Evolutionary conservation across 164 flowering plant genomes (phyloP).

Genomic region (Cinnamomum micranthum): DNA sequence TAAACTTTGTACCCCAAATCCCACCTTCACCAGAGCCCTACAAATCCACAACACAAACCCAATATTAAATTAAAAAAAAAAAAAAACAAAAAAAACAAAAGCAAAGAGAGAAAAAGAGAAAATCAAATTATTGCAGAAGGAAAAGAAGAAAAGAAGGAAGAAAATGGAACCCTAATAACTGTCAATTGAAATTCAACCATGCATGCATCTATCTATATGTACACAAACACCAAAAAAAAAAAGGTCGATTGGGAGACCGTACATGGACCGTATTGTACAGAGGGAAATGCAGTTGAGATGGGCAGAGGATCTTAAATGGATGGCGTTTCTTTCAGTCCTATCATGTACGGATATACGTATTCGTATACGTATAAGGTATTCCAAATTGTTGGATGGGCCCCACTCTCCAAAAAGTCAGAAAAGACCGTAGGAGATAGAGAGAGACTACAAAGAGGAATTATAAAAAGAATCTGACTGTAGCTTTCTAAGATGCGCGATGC

Average conservation of each 20-base stretch:
- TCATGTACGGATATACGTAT: not conserved
- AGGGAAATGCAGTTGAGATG: not conserved
- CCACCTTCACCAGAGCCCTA: slow-evolving; percentile 1
- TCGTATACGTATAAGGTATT: not conserved
- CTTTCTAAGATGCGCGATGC: not conserved
- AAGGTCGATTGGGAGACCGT: not conserved
- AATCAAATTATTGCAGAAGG: not conserved
- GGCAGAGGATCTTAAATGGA: not conserved
- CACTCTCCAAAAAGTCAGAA: not conserved
- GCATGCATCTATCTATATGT: no score
- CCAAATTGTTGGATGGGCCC: not conserved
- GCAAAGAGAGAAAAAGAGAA: not conserved
- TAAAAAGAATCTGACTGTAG: not conserved
- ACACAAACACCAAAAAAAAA: not conserved
- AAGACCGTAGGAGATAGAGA: not conserved
- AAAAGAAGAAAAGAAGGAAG: not conserved
- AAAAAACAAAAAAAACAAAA: not conserved
- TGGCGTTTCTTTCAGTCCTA: not conserved
- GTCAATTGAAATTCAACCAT: not conserved
- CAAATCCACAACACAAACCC: not conserved
- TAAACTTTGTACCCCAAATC: not conserved
- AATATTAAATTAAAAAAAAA: not conserved
- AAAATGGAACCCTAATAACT: not conserved
- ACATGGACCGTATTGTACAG: not conserved
- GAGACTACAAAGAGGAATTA: not conserved